A percentile compares a stretch with the other conserved stretches of the same genome.
Evolutionary conservation across 2,329 filamentous ascomycete species (phyloP).

Genomic region (Saccharata proteae): DNA sequence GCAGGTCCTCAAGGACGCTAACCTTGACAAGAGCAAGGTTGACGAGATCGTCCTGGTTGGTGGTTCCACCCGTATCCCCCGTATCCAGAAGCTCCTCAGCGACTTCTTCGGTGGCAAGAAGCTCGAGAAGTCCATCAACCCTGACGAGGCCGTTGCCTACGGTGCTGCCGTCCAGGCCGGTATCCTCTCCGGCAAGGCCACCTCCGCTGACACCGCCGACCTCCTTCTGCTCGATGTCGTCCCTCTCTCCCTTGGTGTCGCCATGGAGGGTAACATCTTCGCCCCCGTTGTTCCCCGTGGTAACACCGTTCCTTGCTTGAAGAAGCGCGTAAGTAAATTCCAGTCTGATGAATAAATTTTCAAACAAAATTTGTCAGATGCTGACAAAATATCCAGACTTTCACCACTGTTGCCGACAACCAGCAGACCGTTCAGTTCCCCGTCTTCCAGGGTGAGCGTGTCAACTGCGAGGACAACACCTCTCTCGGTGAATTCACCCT

Average conservation of each 20-base stretch:
- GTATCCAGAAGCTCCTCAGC: slow-evolving; percentile 96
- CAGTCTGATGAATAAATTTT: not conserved
- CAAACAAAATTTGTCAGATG: not conserved
- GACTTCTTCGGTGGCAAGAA: slow-evolving; percentile 99
- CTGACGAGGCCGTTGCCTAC: slow-evolving; percentile 97
- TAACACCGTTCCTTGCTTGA: slow-evolving; percentile 55
- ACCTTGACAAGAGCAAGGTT: slow-evolving; percentile 77
- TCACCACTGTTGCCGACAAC: slow-evolving; percentile 68
- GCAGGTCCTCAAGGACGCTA: slow-evolving; percentile 90
- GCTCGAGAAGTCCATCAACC: slow-evolving; percentile 99
- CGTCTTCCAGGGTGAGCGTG: slow-evolving; percentile 90
- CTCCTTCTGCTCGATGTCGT: slow-evolving; percentile 93
- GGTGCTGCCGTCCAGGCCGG: slow-evolving; percentile 97
- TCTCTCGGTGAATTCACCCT: slow-evolving; percentile 95
- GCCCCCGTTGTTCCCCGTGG: slow-evolving; percentile 70
- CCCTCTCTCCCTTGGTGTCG: slow-evolving; percentile 92
- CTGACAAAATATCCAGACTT: slow-evolving; percentile 50
- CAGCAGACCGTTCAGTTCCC: slow-evolving; percentile 75
- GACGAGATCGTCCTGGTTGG: slow-evolving; percentile 98
- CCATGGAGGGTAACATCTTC: slow-evolving; percentile 99
- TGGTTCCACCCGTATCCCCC: slow-evolving; percentile 97
- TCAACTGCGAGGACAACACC: slow-evolving; percentile 98
- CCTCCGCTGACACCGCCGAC: slow-evolving; percentile 85
- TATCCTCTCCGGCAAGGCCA: slow-evolving; percentile 97
- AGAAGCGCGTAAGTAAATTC: slow-evolving; percentile 45